Conservation (phyloP, 768 basidiomycete species). For the Leccinum olivaceopallidum region DNA sequence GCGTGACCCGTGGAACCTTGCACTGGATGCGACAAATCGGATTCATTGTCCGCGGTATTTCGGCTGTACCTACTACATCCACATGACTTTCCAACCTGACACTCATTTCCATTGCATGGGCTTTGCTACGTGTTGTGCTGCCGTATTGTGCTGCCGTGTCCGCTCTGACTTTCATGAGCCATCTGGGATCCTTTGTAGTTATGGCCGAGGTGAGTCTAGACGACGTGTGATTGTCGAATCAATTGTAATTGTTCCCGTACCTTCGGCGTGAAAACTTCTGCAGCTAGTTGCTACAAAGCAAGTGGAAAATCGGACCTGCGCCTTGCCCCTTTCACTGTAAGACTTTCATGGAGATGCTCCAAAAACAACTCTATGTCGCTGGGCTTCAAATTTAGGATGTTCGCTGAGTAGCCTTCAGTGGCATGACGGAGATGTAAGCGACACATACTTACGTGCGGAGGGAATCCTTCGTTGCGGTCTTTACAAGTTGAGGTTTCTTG, state of each 20-base stretch:
- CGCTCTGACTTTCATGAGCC: neutral
- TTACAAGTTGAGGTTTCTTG: neutral
- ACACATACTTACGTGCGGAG: too few relatives aligned
- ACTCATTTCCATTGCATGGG: neutral
- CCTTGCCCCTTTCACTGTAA: too few relatives aligned
- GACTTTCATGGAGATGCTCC: too few relatives aligned
- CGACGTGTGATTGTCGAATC: neutral
- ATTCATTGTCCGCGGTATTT: constrained; percentile 17
- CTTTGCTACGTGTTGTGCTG: neutral
- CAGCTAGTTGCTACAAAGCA: neutral
- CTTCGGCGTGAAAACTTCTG: neutral
- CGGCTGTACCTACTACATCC: constrained; percentile 18
- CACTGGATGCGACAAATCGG: constrained; percentile 30
- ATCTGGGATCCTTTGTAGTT: neutral
- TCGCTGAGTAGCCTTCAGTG: neutral
- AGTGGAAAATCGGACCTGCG: neutral
- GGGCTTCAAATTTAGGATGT: neutral
- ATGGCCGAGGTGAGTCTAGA: neutral
- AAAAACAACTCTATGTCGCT: neutral
- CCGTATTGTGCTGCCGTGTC: neutral
- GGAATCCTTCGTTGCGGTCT: neutral
- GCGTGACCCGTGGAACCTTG: constrained; percentile 4
- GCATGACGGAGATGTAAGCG: too few relatives aligned
- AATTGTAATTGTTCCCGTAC: too few relatives aligned
- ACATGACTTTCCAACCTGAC: neutral